A percentile compares a stretch with the other conserved stretches of the same genome.
Evolutionary conservation across 441 rosid genomes (phyloP).

Genomic region (Melastoma candidum): DNA sequence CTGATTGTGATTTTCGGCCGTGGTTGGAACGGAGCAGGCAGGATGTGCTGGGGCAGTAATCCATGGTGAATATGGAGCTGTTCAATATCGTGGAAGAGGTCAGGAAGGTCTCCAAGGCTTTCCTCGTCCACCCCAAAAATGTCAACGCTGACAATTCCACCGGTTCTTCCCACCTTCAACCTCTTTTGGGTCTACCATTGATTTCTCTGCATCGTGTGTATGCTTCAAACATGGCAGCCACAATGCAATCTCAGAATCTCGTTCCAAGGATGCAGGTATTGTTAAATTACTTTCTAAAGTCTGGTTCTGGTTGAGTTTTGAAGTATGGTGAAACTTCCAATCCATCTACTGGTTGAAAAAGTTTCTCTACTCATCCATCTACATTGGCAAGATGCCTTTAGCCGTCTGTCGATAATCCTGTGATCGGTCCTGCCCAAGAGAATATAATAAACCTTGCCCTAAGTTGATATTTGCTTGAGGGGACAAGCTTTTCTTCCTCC

Average conservation of each 20-base stretch:
- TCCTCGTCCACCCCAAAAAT: constrained; percentile 82
- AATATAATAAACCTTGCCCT: no score
- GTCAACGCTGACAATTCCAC: constrained; percentile 81
- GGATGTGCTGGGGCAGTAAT: constrained; percentile 82
- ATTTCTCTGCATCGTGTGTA: not conserved
- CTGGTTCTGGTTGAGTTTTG: no score
- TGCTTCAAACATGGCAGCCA: constrained; percentile 55
- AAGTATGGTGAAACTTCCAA: no score
- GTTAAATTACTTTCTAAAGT: no score
- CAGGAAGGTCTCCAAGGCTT: constrained; percentile 76
- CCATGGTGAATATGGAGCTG: constrained; percentile 93
- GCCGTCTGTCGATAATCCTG: no score
- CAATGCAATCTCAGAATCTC: constrained; percentile 67
- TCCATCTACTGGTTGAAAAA: no score
- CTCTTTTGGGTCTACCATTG: not conserved
- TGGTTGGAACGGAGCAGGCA: constrained; percentile 41
- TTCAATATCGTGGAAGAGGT: constrained; percentile 86
- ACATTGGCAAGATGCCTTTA: no score
- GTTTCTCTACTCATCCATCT: no score
- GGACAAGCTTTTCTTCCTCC: no score
- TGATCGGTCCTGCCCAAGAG: no score
- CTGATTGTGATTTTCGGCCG: not conserved
- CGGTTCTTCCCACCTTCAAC: constrained; percentile 24
- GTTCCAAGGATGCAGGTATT: constrained; percentile 72
- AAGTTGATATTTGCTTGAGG: no score